These are phyloP conservation scores for Mycotypha africana DNA, from an alignment of 371 early-diverging fungal species.

Conservation along the genomic window DNA sequence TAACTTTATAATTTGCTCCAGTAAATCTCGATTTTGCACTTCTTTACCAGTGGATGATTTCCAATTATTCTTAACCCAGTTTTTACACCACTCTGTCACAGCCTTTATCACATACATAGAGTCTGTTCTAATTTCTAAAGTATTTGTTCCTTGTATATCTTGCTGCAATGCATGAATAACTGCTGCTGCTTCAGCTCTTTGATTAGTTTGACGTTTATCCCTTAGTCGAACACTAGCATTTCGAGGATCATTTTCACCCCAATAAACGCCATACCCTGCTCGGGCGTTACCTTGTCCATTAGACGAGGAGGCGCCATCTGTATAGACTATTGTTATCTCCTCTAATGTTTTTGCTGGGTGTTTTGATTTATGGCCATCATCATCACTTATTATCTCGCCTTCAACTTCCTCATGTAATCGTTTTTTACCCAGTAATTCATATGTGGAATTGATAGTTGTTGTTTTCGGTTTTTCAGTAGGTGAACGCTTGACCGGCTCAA, in stretches of 20 bases:
- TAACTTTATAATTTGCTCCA: slow-evolving; percentile 44
- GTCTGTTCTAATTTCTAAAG: slow-evolving; percentile 63
- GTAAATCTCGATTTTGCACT: slow-evolving; percentile 74
- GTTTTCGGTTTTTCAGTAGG: no score
- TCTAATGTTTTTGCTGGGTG: neutral
- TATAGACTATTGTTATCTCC: slow-evolving; percentile 48
- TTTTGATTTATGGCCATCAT: no score
- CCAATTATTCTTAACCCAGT: slow-evolving; percentile 70
- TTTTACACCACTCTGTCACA: slow-evolving; percentile 58
- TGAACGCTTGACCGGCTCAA: no score
- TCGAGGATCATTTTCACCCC: slow-evolving; percentile 65
- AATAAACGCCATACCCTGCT: slow-evolving; percentile 86
- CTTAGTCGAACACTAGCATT: slow-evolving; percentile 65
- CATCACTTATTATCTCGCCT: no score
- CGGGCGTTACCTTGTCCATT: slow-evolving; percentile 61
- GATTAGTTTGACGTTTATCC: slow-evolving; percentile 72
- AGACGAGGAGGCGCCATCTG: slow-evolving; percentile 71
- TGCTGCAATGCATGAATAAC: slow-evolving; percentile 64
- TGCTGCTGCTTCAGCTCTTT: slow-evolving; percentile 82
- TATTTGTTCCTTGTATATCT: slow-evolving; percentile 13
- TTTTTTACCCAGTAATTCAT: no score
- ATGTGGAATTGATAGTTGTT: no score
- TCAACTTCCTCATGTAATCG: no score
- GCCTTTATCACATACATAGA: slow-evolving; percentile 66
- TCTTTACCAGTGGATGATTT: slow-evolving; percentile 37